Percentiles rank a stretch among this genome's conserved stretches.
These are phyloP conservation scores for Acacia acuminata DNA, from an alignment of 306 rosid genomes.

Conservation along the genomic window DNA sequence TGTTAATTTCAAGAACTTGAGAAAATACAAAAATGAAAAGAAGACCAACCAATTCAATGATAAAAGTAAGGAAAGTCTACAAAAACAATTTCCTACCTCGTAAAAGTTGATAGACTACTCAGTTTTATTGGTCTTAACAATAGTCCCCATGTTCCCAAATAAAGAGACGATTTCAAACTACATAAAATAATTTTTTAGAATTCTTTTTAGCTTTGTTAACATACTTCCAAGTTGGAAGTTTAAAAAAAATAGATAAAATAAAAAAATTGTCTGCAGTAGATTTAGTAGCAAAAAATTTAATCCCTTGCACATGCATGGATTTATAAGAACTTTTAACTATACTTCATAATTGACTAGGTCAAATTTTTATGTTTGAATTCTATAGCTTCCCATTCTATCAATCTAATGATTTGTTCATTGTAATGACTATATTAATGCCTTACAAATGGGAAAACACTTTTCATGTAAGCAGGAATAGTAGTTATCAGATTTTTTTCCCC, in stretches of 20 bases:
- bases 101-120: not conserved
- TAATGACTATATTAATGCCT: not conserved
- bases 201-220: not conserved
- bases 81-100: not conserved
- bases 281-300: not conserved
- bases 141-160: not conserved
- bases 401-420: not conserved
- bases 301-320: not conserved
- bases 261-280: not conserved
- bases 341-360: not conserved
- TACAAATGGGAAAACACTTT: not conserved
- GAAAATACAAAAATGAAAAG: not conserved
- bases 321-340: conserved; percentile 5
- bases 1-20: not conserved
- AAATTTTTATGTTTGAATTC: not conserved
- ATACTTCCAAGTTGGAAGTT: not conserved
- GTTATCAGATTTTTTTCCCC: not conserved
- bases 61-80: not conserved
- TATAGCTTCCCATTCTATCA: conserved; percentile 13
- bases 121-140: not conserved
- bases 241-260: not conserved
- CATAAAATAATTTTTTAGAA: not conserved
- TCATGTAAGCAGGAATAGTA: not conserved
- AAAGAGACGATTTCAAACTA: not conserved
- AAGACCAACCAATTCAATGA: not conserved